Conservation (phyloP, 148 eudicot genomes). For the Rhododendron griersonianum region DNA sequence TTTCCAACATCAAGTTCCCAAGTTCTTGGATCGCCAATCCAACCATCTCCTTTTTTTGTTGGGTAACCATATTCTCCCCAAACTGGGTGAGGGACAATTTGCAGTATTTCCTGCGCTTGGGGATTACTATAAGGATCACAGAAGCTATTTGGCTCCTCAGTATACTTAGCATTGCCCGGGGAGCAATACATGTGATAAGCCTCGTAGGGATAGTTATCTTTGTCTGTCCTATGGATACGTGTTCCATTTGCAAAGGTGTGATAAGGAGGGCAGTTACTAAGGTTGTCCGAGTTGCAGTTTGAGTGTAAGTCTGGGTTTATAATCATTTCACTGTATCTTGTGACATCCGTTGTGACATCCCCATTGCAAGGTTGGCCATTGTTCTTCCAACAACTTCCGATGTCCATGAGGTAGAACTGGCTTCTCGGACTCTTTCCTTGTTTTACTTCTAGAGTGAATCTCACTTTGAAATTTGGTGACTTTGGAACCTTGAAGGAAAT, state of each 20-base stretch:
- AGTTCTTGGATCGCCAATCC: constrained; percentile 38
- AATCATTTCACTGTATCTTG: constrained; percentile 65
- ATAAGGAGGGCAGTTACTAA: constrained; percentile 40
- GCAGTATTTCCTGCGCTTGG: constrained; percentile 47
- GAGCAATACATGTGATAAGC: constrained; percentile 52
- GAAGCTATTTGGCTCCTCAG: constrained; percentile 17
- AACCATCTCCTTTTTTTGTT: constrained; percentile 34
- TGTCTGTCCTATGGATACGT: constrained; percentile 31
- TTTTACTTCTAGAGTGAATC: constrained; percentile 32
- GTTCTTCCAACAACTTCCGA: constrained; percentile 71
- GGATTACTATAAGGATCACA: constrained; percentile 60
- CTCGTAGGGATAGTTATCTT: constrained; percentile 28
- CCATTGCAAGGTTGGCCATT: constrained; percentile 47
- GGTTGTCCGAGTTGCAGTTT: constrained; percentile 23
- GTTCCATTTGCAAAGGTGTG: constrained; percentile 43
- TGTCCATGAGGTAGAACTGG: constrained; percentile 62
- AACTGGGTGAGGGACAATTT: constrained; percentile 44
- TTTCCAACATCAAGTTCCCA: constrained; percentile 55
- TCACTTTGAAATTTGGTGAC: constrained; percentile 57
- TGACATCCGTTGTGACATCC: constrained; percentile 45
- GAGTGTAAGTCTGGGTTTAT: constrained; percentile 30
- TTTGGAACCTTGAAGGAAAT: constrained; percentile 28
- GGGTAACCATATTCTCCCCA: constrained; percentile 48
- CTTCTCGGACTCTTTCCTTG: constrained; percentile 40
- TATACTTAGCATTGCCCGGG: constrained; percentile 42